Evolutionary conservation across 192 early-diverging fungal genomes (phyloP), one percentile per base, ranked within the genome.

Genomic region (Entomortierella chlamydospora): DNA sequence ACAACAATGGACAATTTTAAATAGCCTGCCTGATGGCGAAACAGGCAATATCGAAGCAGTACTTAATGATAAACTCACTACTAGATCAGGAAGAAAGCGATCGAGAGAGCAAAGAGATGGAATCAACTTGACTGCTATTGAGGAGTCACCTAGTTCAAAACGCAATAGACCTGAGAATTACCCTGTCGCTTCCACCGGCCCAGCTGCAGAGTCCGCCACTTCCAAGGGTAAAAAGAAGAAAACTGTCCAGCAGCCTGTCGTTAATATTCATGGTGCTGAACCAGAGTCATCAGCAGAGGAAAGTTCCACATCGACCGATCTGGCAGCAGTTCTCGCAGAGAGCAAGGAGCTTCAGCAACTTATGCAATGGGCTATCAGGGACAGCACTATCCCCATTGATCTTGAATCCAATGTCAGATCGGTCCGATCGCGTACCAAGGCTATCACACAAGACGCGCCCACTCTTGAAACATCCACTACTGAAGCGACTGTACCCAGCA

Each of bases 321-420:
- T 34, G 10, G 63, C 33, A 20, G 1, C 29, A 2, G 33, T 25
- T 28, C 20, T 67, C 8, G 1, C 28, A 15, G 41, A 57, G 25
- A 67, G n/a, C 50, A 69, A 61, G 26, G 53, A 69, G 34, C 23
- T 69, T 26, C 57, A 60, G 5, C 39, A 17, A 22, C 57, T 69
- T 0, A 31, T 39, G 57, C 49, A 29, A 30, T 69, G 67, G 67
- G 47, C 30, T 30, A 69, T 69, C 37, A 69, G 60, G 31, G 49
- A 50, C 25, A 50, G 37, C 17, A 39, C 28, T 25, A 31, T 68
- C 23, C 23, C 29, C 10, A 31, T 68, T 50, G 43, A 68, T 25
- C 55, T 58, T 1, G 56, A 41, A 2, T 50, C 56, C 0, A 58
- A 30, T 30, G 45, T 58, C 9, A 55, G 66, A 11, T 58, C 66